phyloP scores from a whole-genome alignment of 768 basidiomycete species.

The Vararia minispora region DNA sequence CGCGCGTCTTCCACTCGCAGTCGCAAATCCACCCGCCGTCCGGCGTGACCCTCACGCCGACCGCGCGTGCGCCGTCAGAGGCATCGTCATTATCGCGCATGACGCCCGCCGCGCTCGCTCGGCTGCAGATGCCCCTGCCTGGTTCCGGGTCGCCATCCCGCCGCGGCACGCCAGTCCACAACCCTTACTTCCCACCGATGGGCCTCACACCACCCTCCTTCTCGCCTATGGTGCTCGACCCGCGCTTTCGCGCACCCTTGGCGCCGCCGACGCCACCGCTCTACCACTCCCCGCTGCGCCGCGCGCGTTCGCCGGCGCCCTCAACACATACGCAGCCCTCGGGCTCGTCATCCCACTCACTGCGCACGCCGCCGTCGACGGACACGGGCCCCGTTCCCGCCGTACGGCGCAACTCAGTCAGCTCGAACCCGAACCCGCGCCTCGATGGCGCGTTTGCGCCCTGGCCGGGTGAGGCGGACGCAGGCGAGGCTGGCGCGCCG shows the following conservation, averaged over 20 bases:
- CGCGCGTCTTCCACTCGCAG: constrained; percentile 78
- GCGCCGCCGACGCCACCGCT: constrained; percentile 18
- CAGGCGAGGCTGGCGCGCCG: constrained; percentile 31
- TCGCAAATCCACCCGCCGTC: constrained; percentile 51
- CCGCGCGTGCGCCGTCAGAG: constrained; percentile 21
- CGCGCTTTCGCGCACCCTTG: constrained; percentile 12
- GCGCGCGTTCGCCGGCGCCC: constrained; percentile 38
- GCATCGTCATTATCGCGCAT: constrained; percentile 11
- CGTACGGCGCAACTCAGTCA: constrained; percentile 11
- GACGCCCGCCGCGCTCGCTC: constrained; percentile 2
- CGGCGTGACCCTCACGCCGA: constrained; percentile 19
- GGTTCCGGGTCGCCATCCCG: neutral
- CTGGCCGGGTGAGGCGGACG: too few relatives aligned
- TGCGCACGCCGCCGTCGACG: constrained; percentile 34
- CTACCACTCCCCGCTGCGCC: constrained; percentile 18
- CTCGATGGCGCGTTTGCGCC: constrained; percentile 23
- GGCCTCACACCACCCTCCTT: constrained; percentile 5
- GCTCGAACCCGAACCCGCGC: constrained; percentile 23
- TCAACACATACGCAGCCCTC: constrained; percentile 36
- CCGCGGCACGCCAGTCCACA: constrained; percentile 8
- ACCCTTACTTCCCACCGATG: constrained; percentile 5
- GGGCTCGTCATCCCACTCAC: constrained; percentile 31
- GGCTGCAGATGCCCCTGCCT: neutral
- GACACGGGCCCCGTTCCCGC: constrained; percentile 18
- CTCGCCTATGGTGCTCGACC: constrained; percentile 8